Conservation (phyloP, 108 stramenopile genomes). For the Cyclotella sp. region DNA sequence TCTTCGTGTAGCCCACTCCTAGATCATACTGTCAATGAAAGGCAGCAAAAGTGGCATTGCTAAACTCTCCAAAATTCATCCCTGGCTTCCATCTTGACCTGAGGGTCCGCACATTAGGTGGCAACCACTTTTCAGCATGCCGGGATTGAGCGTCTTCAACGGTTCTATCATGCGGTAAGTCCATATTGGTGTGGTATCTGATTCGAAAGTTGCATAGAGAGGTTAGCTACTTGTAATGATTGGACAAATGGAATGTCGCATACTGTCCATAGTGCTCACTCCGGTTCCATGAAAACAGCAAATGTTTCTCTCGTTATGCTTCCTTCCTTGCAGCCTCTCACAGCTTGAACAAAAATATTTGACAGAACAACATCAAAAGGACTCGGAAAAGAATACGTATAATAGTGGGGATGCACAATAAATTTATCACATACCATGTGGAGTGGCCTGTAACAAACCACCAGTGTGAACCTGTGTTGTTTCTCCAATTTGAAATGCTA, state of each 20-base stretch:
- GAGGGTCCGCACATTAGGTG: slow-evolving; percentile 56
- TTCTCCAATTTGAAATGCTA: slow-evolving; percentile 93
- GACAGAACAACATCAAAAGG: not conserved
- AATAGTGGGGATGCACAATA: not conserved
- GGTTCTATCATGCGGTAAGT: slow-evolving; percentile 59
- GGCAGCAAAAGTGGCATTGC: slow-evolving; percentile 70
- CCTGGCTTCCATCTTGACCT: slow-evolving; percentile 65
- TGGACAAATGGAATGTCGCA: not conserved
- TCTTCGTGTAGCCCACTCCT: no score
- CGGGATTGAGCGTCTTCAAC: slow-evolving; percentile 60
- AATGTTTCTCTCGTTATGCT: slow-evolving; percentile 71
- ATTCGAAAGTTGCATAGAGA: no score
- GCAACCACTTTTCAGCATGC: slow-evolving; percentile 51
- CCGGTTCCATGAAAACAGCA: slow-evolving; percentile 85
- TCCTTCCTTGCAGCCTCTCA: slow-evolving; percentile 60
- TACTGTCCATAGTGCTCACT: slow-evolving; percentile 25
- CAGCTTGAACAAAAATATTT: slow-evolving; percentile 34
- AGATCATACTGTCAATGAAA: slow-evolving; percentile 54
- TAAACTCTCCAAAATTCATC: slow-evolving; percentile 83
- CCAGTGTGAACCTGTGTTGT: slow-evolving; percentile 93
- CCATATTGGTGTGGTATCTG: slow-evolving; percentile 56
- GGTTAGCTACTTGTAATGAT: not conserved
- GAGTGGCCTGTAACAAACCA: slow-evolving; percentile 90
- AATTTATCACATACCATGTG: slow-evolving; percentile 65
- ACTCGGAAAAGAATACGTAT: not conserved